These are phyloP conservation scores for Fomitopsis schrenkii DNA, from an alignment of 1,284 basidiomycete genomes.

Conservation along the genomic window DNA sequence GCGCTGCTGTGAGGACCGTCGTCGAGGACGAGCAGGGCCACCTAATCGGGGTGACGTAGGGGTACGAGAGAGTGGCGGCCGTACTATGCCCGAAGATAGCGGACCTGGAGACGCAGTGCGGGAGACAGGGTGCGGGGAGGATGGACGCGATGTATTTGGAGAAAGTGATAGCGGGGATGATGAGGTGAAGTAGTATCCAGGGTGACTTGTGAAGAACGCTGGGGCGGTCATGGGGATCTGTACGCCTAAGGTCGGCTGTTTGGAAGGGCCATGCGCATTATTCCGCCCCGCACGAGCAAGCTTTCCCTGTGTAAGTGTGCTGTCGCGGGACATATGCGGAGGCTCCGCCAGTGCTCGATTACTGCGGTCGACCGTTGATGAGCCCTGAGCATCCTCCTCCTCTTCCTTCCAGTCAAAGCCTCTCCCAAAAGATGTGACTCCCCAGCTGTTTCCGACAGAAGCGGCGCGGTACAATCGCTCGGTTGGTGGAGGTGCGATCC, in stretches of 20 bases:
- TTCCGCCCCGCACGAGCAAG: neutral
- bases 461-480: slow-evolving; percentile 55
- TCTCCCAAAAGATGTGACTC: slow-evolving; percentile 75
- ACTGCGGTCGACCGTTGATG: neutral
- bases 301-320: neutral
- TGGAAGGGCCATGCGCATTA: neutral
- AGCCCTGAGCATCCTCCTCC: slow-evolving; percentile 23
- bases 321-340: slow-evolving; percentile 9
- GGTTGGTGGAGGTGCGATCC: slow-evolving; percentile 35
- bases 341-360: slow-evolving; percentile 13
- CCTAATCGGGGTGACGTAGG: slow-evolving; percentile 34
- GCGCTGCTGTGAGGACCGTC: slow-evolving; percentile 76
- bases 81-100: slow-evolving; percentile 12
- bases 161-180: slow-evolving; percentile 28
- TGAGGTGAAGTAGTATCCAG: slow-evolving; percentile 15
- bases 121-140: slow-evolving; percentile 27
- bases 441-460: slow-evolving; percentile 73
- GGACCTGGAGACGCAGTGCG: slow-evolving; percentile 20
- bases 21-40: slow-evolving; percentile 50
- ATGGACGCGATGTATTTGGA: slow-evolving; percentile 29
- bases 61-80: slow-evolving; percentile 30
- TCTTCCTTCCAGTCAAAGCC: slow-evolving; percentile 72
- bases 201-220: slow-evolving; percentile 15
- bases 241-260: neutral
- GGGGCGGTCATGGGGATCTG: slow-evolving; percentile 3